Evolutionary conservation across 371 early-diverging fungal genomes (phyloP).

Genomic region (Mucor indicus): DNA sequence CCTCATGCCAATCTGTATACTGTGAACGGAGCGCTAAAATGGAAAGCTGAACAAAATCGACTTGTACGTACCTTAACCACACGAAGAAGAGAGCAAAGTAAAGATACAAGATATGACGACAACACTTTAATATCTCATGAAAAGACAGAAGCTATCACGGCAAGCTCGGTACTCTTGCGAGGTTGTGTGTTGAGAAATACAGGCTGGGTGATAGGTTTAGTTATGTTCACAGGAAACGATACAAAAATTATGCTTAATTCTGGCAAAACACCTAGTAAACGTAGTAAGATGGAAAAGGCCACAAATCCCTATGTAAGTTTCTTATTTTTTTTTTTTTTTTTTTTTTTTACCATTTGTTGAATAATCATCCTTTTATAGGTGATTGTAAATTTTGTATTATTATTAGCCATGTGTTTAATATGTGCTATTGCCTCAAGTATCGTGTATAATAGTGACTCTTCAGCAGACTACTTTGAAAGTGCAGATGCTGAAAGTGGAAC

Average conservation of each 20-base stretch:
- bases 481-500: constrained; percentile 40
- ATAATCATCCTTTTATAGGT: constrained; percentile 24
- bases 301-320: constrained; percentile 85
- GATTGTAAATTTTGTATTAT: constrained; percentile 42
- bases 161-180: constrained; percentile 83
- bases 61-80: constrained; percentile 8
- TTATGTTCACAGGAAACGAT: constrained; percentile 83
- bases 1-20: constrained; percentile 77
- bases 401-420: constrained; percentile 59
- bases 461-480: constrained; percentile 32
- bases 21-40: constrained; percentile 69
- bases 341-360: too few species aligned
- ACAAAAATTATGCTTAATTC: constrained; percentile 91
- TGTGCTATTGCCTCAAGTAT: constrained; percentile 66
- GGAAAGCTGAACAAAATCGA: constrained; percentile 33
- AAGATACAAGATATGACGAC: constrained; percentile 13
- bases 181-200: constrained; percentile 95
- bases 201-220: constrained; percentile 81
- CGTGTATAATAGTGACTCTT: constrained; percentile 25
- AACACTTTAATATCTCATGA: constrained; percentile 40
- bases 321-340: too few species aligned
- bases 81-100: too few species aligned
- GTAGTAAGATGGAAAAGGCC: constrained; percentile 91
- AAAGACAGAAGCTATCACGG: constrained; percentile 70
- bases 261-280: constrained; percentile 92